phyloP scores from a whole-genome alignment of 768 basidiomycete genomes.

The Chalciporus chontae region DNA sequence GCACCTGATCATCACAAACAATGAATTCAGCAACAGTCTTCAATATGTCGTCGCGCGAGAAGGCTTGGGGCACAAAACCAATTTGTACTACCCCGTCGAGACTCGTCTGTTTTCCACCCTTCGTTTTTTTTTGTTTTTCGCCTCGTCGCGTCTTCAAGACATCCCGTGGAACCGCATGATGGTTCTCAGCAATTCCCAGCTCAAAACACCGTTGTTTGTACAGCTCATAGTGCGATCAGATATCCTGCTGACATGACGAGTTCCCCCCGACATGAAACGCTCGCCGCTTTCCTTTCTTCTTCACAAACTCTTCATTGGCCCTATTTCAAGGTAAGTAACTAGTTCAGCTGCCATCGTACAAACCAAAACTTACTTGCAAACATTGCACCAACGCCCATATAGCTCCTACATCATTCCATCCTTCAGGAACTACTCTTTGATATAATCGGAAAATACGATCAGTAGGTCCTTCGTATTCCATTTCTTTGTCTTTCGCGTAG shows the following conservation, averaged over 20 bases:
- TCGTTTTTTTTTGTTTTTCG: neutral
- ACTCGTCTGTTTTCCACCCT: neutral
- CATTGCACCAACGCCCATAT: too few relatives aligned
- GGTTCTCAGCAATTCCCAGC: neutral
- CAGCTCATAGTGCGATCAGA: neutral
- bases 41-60: slow-evolving; percentile 11
- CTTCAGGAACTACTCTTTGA: too few relatives aligned
- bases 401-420: too few relatives aligned
- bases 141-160: neutral
- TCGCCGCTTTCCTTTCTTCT: neutral
- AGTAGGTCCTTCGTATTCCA: too few relatives aligned
- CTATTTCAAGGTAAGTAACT: neutral
- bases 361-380: too few relatives aligned
- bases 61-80: neutral
- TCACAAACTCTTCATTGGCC: neutral
- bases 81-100: neutral
- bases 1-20: slow-evolving; percentile 13
- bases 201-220: neutral
- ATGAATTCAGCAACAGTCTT: slow-evolving; percentile 13
- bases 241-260: slow-evolving; percentile 1
- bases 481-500: too few relatives aligned
- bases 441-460: too few relatives aligned
- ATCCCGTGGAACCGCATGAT: neutral
- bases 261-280: slow-evolving; percentile 3
- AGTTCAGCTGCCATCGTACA: too few relatives aligned